Conservation (phyloP, 176 grass and related monocot species). For the Paspalum notatum region DNA sequence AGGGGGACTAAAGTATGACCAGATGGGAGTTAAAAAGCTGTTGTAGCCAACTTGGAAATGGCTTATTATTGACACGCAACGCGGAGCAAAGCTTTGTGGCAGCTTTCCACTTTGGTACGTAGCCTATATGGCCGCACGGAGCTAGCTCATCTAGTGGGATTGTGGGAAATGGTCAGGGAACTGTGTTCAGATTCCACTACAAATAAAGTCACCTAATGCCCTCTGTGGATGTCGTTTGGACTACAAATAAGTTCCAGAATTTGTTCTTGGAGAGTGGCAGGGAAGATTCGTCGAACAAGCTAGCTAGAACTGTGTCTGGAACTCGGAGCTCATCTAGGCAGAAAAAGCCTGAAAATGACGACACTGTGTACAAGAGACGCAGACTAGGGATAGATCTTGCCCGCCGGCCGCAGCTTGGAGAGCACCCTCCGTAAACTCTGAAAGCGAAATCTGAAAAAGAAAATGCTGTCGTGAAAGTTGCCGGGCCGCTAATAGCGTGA, state of each 20-base stretch:
- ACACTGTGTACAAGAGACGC: not conserved
- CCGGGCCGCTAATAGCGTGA: not conserved
- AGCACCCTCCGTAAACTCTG: not conserved
- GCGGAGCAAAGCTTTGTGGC: not conserved
- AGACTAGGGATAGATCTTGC: no score
- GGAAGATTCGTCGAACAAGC: not conserved
- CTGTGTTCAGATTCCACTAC: not conserved
- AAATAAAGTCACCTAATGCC: no score
- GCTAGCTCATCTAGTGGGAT: no score
- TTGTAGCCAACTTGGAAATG: not conserved
- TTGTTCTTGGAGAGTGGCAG: not conserved
- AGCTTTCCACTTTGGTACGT: slow-evolving; percentile 32
- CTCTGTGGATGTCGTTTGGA: not conserved
- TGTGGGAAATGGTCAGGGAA: not conserved
- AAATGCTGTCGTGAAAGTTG: not conserved
- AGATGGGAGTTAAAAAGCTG: not conserved
- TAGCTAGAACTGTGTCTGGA: not conserved
- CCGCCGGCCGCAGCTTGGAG: not conserved
- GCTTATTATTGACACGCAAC: not conserved
- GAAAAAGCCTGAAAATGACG: not conserved
- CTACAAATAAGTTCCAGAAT: not conserved
- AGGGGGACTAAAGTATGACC: slow-evolving; percentile 30
- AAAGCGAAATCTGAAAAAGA: not conserved
- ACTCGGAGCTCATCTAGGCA: not conserved
- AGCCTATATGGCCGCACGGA: not conserved